Conservation (phyloP, 2,329 filamentous ascomycete species). For the Paraphaeosphaeria minitans region DNA sequence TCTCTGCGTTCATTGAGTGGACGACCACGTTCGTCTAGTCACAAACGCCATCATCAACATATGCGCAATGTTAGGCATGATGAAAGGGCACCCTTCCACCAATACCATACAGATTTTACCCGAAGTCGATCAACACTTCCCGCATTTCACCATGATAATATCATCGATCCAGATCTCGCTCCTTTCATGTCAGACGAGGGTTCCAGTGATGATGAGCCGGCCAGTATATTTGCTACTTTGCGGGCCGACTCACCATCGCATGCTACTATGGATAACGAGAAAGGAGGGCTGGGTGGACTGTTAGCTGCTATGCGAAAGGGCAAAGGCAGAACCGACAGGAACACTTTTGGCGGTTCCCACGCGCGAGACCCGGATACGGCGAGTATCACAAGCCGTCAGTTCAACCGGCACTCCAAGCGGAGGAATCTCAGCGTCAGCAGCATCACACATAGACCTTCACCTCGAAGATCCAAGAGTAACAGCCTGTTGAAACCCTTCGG, state of each 20-base stretch:
- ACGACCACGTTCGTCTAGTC: conserved; percentile 75
- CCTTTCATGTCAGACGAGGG: conserved; percentile 94
- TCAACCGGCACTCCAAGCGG: conserved; percentile 68
- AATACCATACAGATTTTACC: conserved; percentile 71
- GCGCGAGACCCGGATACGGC: conserved; percentile 67
- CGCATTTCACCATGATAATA: conserved; percentile 98
- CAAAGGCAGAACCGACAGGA: conserved; percentile 77
- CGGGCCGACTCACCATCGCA: conserved; percentile 64
- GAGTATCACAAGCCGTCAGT: conserved; percentile 68
- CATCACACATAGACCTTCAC: conserved; percentile 73
- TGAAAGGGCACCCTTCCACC: conserved; percentile 85
- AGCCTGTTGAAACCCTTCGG: conserved; percentile 56
- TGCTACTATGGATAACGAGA: conserved; percentile 73
- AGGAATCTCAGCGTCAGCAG: conserved; percentile 87
- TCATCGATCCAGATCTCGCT: conserved; percentile 94
- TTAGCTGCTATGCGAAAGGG: conserved; percentile 76
- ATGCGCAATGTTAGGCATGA: conserved; percentile 79
- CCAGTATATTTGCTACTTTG: conserved; percentile 80
- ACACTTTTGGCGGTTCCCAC: conserved; percentile 63
- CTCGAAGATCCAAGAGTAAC: conserved; percentile 65
- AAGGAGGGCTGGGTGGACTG: conserved; percentile 72
- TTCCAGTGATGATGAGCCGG: conserved; percentile 90
- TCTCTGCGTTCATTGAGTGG: conserved; percentile 77
- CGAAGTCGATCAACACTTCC: conserved; percentile 71
- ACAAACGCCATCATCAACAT: conserved; percentile 83